Base-by-base conservation (phyloP, 2,329 filamentous ascomycete species). In the Arthroderma sp. region DNA sequence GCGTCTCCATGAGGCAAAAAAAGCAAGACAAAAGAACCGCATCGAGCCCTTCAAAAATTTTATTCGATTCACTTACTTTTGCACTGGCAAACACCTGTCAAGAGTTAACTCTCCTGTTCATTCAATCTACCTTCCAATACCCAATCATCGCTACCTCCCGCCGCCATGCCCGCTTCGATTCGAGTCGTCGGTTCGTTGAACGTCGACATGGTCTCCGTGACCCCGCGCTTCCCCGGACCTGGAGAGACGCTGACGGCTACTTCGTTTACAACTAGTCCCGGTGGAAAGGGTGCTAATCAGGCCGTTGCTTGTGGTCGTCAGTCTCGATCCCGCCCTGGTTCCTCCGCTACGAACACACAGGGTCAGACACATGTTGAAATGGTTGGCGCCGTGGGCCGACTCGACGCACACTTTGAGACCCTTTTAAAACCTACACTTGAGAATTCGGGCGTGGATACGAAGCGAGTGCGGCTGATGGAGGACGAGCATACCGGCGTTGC, bases 201-300 rank as follows among this genome's bases (percentile, higher is more conserved):
- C 67, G 85, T 85, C 61, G 89, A 98, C 68, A 80, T 96, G 51
- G 85, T 94, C 50, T 88, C 86, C 36, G 80, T 85, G 56, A 91
- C 91, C 31, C 72, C 85, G 4, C 85, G 89, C 50, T 78, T 94
- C 50, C 89, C 91, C 1, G 68, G 74, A 1, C 80, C 83, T 1
- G 91, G 89, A 53, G 89, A 98, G 67, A 96, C 89, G 2, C 73
- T 96, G 42, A 88, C 84, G 2, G 77, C 85, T 40, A 79, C 71
- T 52, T 79, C 78, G 15, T 94, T 94, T 67, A 74, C 74, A 58
- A 85, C 81, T 32, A 87, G 83, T 37, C 81, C 83, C 29, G 91
- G 89, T 55, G 89, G 91, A 46, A 98, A 98, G 68, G 89, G 89
- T 51, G 87, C 88, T 49, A 96, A 96, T 69, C 89, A 96, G 69